Evolutionary conservation across 225 moss, liverwort and hornwort species (phyloP), one percentile per base, ranked within the genome.

Genomic region (Marchantia paleacea): DNA sequence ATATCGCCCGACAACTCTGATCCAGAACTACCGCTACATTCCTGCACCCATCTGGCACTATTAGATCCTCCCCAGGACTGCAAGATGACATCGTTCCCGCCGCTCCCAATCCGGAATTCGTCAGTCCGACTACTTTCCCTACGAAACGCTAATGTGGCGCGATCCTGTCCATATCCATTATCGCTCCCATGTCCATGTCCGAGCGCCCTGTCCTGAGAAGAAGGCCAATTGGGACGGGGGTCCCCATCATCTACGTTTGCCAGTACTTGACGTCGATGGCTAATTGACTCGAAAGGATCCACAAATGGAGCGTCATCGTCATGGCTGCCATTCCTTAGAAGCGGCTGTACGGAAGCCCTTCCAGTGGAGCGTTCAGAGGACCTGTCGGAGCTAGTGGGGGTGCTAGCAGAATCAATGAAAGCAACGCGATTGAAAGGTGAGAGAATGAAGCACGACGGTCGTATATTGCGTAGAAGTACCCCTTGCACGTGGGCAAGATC

Each of bases 361-460:
- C 90, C 90, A 0, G 91, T 84, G 0, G 91, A 94, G 73, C 92
- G 89, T 29, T 89, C 93, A 7, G 87, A 89, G 8, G 93, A 93
- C 61, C 91, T 87, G 75, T 94, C 95, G 1, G 93, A 92, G 86
- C 91, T 99, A 60, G 87, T 88, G 50, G 91, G 89, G 12, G 91
- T 90, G 69, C 89, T 95, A 11, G 85, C 89, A 30, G 93, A 97
- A 78, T 95, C 97, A 7, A 97, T 97, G 74, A 97, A 97, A 28
- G 92, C 90, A 51, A 97, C 95, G 82, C 89, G 88, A 81, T 95
- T 97, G 79, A 93, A 80, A 28, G 95, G 91, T 7, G 93, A 95
- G 75, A 97, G 87, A 79, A 99, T 60, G 76, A 99, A 92, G 79
- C 95, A 99, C 16, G 97, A 99, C 55, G 97, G 97, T 13, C 97